Evolutionary conservation across 805 yeast species (phyloP), one percentile per base, ranked within the genome.

Genomic region (Candida fluviatilis): DNA sequence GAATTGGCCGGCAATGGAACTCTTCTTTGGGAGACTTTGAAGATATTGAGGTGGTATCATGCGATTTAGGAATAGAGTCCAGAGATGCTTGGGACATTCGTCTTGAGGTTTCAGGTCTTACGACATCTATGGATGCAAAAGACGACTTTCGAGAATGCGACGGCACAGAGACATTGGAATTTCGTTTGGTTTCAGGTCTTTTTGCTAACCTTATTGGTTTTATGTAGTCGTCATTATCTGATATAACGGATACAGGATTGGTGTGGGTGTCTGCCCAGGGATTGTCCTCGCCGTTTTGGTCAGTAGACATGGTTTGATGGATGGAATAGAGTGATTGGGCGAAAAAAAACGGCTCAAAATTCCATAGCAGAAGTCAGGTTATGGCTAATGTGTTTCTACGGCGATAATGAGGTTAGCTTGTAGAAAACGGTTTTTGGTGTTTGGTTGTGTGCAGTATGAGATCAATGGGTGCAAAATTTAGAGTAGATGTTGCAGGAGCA

Each of bases 1-100:
- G 41, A 40, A 65, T 65, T 19, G 71, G 71, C 21, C 69, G 55
- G 45, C 62, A 59, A 23, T 62, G 66, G 38, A 64, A 64, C 14
- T 61, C 68, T 8, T 60, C 65, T 6, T 42, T 33, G 16, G 37
- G 19, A 11, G 47, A 34, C 15, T 41, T 36, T 10, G 30, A 35
- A n/a, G 14, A 4, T 17, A 42, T 13, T 4, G 41, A 16, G 18
- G 36, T 26, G 17, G 35, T 27, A 18, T 14, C 19, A 14, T 23
- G 16, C 16, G 37, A 7, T 18, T 21, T 8, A 10, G 42, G 11
- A 8, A 40, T 16, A n/a, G 34, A 24, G 25, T 25, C 36, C 14
- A 14, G 12, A 26, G 35, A 13, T 21, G 43, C 15, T 28, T 38
- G 40, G 24, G 24, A 26, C 5, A 28, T 24, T n/a, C 21, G 28